Base-by-base conservation (phyloP, 371 early-diverging fungal species). In the Mortierella sp. region DNA sequence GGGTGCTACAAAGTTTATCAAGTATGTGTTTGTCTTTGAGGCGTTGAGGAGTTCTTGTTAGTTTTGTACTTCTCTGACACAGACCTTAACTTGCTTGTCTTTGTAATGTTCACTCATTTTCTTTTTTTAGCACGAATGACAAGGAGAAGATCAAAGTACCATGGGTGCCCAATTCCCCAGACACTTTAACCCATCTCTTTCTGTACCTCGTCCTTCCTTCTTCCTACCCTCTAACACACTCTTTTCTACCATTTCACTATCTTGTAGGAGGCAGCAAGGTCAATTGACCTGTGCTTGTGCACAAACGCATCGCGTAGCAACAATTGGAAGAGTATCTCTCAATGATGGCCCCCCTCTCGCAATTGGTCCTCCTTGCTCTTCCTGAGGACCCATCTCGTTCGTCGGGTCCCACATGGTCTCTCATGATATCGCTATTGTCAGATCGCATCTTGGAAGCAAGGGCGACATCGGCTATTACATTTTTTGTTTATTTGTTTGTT, bases 381-480 rank as follows among this genome's bases (percentile, higher is more conserved):
- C 96, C 96, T 1, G 93, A 94, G 72, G 88, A 82, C 26, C 91
- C 2, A 78, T 94, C 24, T 11, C 83, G 11, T 76, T 93, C 50
- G 64, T 80, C 26, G 82, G 91, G 3, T 43, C 76, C 24, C 76
- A 86, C 43, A 73, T 96, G 70, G 79, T 94, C 67, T 34, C 37
- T 31, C 82, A 84, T 43, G 88, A 93, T 74, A 83, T 92, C 5
- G 76, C 84, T 5, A 79, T 97, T 28, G 88, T 88, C 19, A 96
- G 95, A 13, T 94, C 93, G 19, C 86, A 92, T 73, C 94, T 96
- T 67, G 96, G 96, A 46, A 89, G 91, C 57, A 79, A 84, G 72
- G 89, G 81, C 3, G 91, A 90, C 44, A 80, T 95, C 3, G 73
- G 73, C 40, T 55, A 73, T 9, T 4, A 34, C 57, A 10, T 40